phyloP scores from a whole-genome alignment of 179 eudicot species.

The Corrigiola litoralis region DNA sequence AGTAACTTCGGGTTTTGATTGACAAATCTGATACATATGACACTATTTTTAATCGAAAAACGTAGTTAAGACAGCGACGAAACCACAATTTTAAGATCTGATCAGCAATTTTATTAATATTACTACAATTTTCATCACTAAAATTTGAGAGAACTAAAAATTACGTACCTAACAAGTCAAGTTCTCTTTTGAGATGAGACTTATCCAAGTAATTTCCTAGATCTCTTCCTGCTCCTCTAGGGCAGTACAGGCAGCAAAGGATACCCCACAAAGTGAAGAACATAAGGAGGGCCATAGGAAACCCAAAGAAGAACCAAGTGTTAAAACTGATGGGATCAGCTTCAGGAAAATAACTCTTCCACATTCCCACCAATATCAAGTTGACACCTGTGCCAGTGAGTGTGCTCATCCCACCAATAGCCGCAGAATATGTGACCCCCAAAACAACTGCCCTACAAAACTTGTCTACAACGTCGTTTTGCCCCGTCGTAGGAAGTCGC shows the following conservation, averaged over 20 bases:
- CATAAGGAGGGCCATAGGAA: conserved; percentile 72
- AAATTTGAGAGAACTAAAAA: neutral
- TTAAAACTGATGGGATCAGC: conserved; percentile 67
- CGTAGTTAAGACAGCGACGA: no score
- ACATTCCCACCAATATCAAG: conserved; percentile 92
- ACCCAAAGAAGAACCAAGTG: conserved; percentile 69
- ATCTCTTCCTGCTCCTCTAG: conserved; percentile 31
- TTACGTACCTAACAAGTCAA: conserved; percentile 52
- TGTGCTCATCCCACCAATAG: conserved; percentile 84
- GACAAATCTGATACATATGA: no score
- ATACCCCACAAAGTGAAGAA: conserved; percentile 71
- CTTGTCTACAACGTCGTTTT: conserved; percentile 31
- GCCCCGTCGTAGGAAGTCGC: conserved; percentile 42
- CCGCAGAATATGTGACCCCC: conserved; percentile 74
- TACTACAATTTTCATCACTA: neutral
- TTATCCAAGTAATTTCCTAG: conserved; percentile 60
- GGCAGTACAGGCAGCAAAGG: conserved; percentile 58
- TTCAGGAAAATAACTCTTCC: conserved; percentile 85
- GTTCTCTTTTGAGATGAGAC: conserved; percentile 65
- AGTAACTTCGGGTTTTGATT: neutral
- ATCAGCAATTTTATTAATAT: no score
- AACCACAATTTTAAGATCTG: no score
- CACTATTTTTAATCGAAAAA: no score
- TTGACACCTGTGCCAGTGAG: conserved; percentile 96
- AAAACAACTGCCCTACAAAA: conserved; percentile 78